Percentiles rank a stretch among this genome's conserved stretches.
phyloP scores from a whole-genome alignment of 2,329 filamentous ascomycete genomes.

The Cadophora gregata region DNA sequence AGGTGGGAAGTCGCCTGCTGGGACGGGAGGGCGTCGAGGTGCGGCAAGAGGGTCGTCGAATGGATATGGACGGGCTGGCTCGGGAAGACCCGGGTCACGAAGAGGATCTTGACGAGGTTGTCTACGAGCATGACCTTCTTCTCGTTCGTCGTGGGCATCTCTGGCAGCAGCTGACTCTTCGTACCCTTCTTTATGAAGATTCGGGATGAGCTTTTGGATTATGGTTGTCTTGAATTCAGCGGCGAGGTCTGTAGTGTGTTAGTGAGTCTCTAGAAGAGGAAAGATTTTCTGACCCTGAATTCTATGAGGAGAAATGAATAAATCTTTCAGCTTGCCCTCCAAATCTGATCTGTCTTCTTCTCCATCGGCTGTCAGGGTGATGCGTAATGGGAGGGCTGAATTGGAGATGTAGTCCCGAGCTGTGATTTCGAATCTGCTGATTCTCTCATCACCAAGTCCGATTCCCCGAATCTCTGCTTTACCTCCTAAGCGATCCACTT shows the following conservation, averaged over 20 bases:
- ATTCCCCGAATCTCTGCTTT: conserved; percentile 86
- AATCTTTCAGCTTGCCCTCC: conserved; percentile 55
- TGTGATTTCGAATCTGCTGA: conserved; percentile 76
- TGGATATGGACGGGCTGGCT: conserved; percentile 71
- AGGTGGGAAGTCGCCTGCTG: conserved; percentile 77
- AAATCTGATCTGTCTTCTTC: conserved; percentile 60
- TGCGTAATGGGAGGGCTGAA: conserved; percentile 60
- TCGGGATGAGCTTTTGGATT: conserved; percentile 82
- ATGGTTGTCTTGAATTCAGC: conserved; percentile 77
- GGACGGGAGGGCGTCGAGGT: conserved; percentile 66
- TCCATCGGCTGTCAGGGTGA: conserved; percentile 53
- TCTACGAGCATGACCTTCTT: conserved; percentile 51
- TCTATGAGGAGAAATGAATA: conserved; percentile 77
- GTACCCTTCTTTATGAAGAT: conserved; percentile 79
- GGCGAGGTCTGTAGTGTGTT: conserved; percentile 61
- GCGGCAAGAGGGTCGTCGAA: conserved; percentile 70
- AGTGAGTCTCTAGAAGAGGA: conserved; percentile 12
- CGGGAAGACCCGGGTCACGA: conserved; percentile 58
- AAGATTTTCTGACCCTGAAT: conserved; percentile 54
- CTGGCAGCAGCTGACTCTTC: conserved; percentile 60
- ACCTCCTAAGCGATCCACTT: conserved; percentile 79
- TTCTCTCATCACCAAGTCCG: conserved; percentile 80
- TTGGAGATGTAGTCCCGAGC: conserved; percentile 77
- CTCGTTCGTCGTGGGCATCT: conserved; percentile 49
- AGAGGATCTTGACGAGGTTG: conserved; percentile 49